A percentile compares a stretch with the other conserved stretches of the same genome.
Evolutionary conservation across 2,329 filamentous ascomycete species (phyloP).

Genomic region (Xylaria sp.): DNA sequence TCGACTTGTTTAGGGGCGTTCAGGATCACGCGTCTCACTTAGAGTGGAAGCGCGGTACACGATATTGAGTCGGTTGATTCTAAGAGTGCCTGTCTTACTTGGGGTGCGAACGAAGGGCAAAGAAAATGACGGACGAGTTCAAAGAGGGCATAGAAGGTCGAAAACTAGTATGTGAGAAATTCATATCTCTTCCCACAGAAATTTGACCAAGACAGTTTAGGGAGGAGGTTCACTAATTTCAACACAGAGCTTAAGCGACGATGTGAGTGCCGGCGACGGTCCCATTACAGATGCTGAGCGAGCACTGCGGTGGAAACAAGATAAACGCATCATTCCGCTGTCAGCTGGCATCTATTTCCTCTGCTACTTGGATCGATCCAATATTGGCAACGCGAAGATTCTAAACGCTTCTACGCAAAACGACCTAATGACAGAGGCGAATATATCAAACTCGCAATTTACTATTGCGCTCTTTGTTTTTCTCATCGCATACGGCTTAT

Average conservation of each 20-base stretch:
- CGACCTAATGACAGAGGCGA: constrained; percentile 43
- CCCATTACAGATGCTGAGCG: constrained; percentile 39
- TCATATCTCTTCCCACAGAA: no score
- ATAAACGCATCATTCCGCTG: constrained; percentile 58
- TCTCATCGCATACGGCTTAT: constrained; percentile 47
- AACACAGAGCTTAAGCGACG: constrained; percentile 23
- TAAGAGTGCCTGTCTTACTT: background rate
- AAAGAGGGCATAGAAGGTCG: constrained; percentile 26
- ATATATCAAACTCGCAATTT: constrained; percentile 40
- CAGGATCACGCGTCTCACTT: background rate
- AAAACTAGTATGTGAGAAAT: background rate
- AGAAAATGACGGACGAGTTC: constrained; percentile 14
- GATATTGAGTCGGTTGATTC: background rate
- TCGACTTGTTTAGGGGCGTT: background rate
- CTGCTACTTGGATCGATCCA: constrained; percentile 61
- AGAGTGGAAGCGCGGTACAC: background rate
- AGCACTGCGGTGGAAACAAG: constrained; percentile 50
- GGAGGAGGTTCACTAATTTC: constrained; percentile 10
- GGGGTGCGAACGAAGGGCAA: background rate
- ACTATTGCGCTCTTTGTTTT: constrained; percentile 47
- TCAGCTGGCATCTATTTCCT: constrained; percentile 60
- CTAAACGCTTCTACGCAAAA: constrained; percentile 45
- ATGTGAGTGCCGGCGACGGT: constrained; percentile 13
- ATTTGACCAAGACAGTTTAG: no score
- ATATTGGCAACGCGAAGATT: constrained; percentile 53